Conservation (phyloP, 805 yeast genomes). For the baker's yeast (Saccharomyces cerevisiae) region DNA sequence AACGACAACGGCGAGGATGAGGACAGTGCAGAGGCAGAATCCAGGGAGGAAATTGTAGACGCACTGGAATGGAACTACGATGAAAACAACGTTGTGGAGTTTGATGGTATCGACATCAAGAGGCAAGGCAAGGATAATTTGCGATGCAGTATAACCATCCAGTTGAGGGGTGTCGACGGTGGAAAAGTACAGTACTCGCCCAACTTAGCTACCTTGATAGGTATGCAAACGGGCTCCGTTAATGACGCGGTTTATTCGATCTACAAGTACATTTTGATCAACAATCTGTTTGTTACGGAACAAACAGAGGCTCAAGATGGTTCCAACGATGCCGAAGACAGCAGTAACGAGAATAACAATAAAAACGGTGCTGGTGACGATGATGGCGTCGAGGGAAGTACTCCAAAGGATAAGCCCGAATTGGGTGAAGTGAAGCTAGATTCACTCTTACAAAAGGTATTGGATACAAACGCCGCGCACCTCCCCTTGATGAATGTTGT, state of each 20-base stretch:
- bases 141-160: constrained; percentile 64
- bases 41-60: constrained; percentile 13
- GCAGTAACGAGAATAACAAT: constrained; percentile 3
- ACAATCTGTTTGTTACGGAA: constrained; percentile 40
- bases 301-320: constrained; percentile 8
- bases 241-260: constrained; percentile 73
- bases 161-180: constrained; percentile 69
- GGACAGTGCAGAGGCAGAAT: not conserved
- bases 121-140: constrained; percentile 65
- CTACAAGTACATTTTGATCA: constrained; percentile 72
- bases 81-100: constrained; percentile 41
- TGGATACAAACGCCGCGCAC: constrained; percentile 7
- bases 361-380: not conserved
- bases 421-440: not conserved
- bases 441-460: not conserved
- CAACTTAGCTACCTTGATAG: constrained; percentile 61
- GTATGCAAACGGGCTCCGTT: constrained; percentile 70
- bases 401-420: not conserved
- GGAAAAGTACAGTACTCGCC: constrained; percentile 52
- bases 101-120: constrained; percentile 85
- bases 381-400: not conserved
- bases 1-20: not conserved
- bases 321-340: constrained; percentile 3
- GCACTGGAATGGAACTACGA: constrained; percentile 87
- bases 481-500: constrained; percentile 45